phyloP scores from a whole-genome alignment of 495 filamentous ascomycete genomes.

The Aspergillus hancockii region DNA sequence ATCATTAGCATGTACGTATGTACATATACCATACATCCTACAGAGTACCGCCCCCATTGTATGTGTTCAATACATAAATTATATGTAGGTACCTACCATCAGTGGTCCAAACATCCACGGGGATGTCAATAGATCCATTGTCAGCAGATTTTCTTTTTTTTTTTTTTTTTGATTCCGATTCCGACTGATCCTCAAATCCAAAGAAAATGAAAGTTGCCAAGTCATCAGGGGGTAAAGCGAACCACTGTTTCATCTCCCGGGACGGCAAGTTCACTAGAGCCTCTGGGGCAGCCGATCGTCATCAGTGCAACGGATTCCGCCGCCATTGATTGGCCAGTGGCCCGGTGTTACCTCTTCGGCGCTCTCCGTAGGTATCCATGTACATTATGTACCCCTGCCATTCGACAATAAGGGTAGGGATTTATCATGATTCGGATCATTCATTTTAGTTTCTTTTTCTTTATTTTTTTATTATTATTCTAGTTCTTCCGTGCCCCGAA shows the following conservation, averaged over 20 bases:
- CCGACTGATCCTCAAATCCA: background rate
- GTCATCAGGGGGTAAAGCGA: background rate
- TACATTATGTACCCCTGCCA: background rate
- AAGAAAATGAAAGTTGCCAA: background rate
- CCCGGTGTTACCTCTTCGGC: background rate
- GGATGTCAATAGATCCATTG: background rate
- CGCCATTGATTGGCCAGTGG: background rate
- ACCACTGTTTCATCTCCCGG: constrained; percentile 2
- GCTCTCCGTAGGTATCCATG: no score
- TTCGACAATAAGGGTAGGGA: background rate
- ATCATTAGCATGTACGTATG: no score
- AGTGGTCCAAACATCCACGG: no score
- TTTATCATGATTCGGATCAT: background rate
- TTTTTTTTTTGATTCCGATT: background rate
- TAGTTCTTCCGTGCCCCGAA: no score
- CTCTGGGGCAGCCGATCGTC: constrained; percentile 1
- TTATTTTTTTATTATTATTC: no score
- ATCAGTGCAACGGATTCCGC: background rate
- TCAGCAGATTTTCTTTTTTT: background rate
- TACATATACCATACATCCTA: background rate
- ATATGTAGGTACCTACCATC: background rate
- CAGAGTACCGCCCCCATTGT: background rate
- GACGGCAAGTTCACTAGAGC: constrained; percentile 1
- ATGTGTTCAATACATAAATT: background rate
- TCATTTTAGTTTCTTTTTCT: background rate